Base-by-base conservation (phyloP, 2,329 filamentous ascomycete species). In the Sporothrix brasiliensis region DNA sequence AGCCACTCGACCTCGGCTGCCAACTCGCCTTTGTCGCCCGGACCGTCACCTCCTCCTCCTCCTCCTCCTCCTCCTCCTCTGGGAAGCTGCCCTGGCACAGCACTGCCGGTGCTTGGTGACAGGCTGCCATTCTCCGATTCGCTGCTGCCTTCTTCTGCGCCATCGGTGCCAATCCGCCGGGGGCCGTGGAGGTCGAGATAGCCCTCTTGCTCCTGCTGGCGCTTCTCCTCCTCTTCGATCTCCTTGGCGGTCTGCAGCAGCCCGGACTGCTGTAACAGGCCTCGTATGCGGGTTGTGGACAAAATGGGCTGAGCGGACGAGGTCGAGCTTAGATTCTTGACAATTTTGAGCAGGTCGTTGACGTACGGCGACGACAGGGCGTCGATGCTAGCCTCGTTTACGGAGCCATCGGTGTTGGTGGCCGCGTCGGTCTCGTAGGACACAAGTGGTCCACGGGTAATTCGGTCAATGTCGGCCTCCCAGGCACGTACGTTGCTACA, bases 1-100 rank as follows among this genome's bases (percentile, higher is more conserved):
- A 97, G 82, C 95, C 95, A 98, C 79, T 97, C 91, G 66, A 97
- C 85, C 76, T 97, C 92, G 67, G 87, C 85, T 77, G 93, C 90
- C 76, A 92, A 91, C 21, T 83, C 81, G 70, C 76, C 83, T 74
- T 81, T 84, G 13, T 69, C 58, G 4, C 14, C 56, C 16, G 49
- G 7, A 7, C 68, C 58, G 50, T 6, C 21, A 27, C 53, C 39
- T n/a, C 24, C 16, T 30, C 21, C 16, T 9, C 34, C 39, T 24
- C 24, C 50, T 19, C 53, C 39, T n/a, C 24, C 16, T 30, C 21
- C 16, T 9, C 34, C 39, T 24, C 24, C 50, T 19, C 53, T 16
- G 19, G 66, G 34, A 24, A 30, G 52, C 49, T 39, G 68, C 21
- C 67, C 67, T 5, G 53, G 14, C 2, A 27, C 50, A 5, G 44